Conservation (phyloP, 345 rosid genomes). For the Schrenkiella parvula region DNA sequence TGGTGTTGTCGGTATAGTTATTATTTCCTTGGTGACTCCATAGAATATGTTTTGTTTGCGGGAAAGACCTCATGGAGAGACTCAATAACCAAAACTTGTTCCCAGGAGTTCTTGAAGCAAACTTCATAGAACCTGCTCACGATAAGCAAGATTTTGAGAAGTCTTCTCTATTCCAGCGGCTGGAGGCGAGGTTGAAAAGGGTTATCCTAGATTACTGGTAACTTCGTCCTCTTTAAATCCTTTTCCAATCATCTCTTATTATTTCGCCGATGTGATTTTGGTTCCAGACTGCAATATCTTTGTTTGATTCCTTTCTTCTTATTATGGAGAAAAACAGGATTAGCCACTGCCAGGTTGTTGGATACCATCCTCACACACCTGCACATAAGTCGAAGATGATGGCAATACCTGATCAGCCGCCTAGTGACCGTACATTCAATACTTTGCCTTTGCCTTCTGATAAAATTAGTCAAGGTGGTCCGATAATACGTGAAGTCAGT, state of each 20-base stretch:
- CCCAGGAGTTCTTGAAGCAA: constrained; percentile 81
- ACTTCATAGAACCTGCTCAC: constrained; percentile 92
- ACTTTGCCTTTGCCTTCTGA: not conserved
- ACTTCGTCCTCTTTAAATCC: constrained; percentile 17
- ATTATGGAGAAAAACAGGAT: constrained; percentile 44
- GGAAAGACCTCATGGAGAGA: constrained; percentile 1
- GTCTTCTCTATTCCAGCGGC: constrained; percentile 59
- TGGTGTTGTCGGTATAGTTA: constrained; percentile 65
- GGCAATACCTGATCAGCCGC: constrained; percentile 17
- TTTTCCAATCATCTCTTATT: not conserved
- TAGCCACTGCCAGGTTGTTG: constrained; percentile 46
- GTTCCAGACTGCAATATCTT: not conserved
- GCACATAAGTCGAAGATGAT: constrained; percentile 14
- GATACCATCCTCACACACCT: constrained; percentile 31
- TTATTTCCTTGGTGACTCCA: constrained; percentile 10
- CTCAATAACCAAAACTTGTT: constrained; percentile 21
- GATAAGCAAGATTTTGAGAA: constrained; percentile 94
- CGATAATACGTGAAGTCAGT: constrained; percentile 11
- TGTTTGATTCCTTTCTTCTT: not conserved
- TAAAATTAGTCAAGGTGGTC: not conserved
- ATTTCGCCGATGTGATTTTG: not conserved
- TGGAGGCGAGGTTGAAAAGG: constrained; percentile 68
- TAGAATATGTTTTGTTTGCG: not conserved
- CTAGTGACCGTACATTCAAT: constrained; percentile 1
- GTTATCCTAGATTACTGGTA: constrained; percentile 65